Evolutionary conservation across 345 rosid genomes (phyloP).

Genomic region (Boechera stricta): DNA sequence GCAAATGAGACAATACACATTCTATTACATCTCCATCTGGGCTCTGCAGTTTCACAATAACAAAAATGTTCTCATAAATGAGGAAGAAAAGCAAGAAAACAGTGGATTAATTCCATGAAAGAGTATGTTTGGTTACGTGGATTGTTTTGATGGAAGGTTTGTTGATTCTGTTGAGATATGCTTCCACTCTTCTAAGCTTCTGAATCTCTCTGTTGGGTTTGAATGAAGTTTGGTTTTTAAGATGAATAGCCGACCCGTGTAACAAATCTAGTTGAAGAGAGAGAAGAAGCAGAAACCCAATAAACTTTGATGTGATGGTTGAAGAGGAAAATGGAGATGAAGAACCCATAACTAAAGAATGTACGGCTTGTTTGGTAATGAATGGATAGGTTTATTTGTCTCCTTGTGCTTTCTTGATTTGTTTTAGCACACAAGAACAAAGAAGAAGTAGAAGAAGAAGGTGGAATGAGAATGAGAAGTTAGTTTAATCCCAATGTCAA

Average conservation of each 20-base stretch:
- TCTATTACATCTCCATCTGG: constrained; percentile 97
- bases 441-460: constrained; percentile 41
- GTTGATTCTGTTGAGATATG: constrained; percentile 74
- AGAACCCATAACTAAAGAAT: constrained; percentile 67
- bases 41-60: constrained; percentile 58
- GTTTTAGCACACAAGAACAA: constrained; percentile 34
- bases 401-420: constrained; percentile 37
- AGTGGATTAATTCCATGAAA: neutral
- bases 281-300: constrained; percentile 54
- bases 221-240: constrained; percentile 56
- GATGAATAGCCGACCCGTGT: constrained; percentile 54
- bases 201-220: constrained; percentile 53
- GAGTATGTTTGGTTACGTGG: constrained; percentile 52
- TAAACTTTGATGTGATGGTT: constrained; percentile 52
- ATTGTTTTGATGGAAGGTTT: constrained; percentile 90
- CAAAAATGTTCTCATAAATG: neutral
- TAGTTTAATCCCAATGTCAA: constrained; percentile 45
- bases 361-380: constrained; percentile 45
- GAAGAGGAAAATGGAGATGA: constrained; percentile 39
- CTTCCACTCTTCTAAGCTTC: constrained; percentile 58
- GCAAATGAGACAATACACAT: constrained; percentile 81
- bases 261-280: constrained; percentile 42
- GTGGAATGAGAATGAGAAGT: constrained; percentile 37
- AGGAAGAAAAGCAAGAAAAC: neutral
- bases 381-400: constrained; percentile 44